Percentiles rank a stretch among this genome's conserved stretches.
Conservation (phyloP, 805 yeast genomes). For the Teunomyces panamensis region DNA sequence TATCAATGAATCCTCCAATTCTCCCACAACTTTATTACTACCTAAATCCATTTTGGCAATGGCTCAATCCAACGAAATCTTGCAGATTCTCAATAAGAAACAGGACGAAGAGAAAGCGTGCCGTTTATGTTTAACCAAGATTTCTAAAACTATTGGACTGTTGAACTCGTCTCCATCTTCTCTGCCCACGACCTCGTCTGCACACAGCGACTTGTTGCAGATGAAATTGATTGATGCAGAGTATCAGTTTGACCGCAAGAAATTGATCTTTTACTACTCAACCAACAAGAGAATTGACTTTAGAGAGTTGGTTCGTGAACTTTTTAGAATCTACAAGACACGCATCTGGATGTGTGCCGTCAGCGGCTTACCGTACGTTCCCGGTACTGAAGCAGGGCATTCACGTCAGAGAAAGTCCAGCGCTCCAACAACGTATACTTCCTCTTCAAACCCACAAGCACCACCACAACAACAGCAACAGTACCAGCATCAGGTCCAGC, state of each 20-base stretch:
- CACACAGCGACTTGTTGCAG: slow-evolving; percentile 31
- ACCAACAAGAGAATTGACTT: slow-evolving; percentile 65
- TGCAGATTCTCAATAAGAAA: slow-evolving; percentile 54
- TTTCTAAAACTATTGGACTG: slow-evolving; percentile 37
- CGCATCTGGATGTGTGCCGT: slow-evolving; percentile 85
- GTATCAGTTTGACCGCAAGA: slow-evolving; percentile 78
- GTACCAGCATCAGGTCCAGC: neutral
- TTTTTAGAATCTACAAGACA: slow-evolving; percentile 73
- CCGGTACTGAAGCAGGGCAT: neutral
- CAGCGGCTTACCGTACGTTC: slow-evolving; percentile 32
- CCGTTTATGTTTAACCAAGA: slow-evolving; percentile 55
- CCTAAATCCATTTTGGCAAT: slow-evolving; percentile 67
- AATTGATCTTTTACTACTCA: slow-evolving; percentile 60
- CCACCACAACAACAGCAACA: neutral
- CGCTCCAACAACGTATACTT: neutral
- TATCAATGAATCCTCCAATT: slow-evolving; percentile 14
- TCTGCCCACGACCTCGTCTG: slow-evolving; percentile 2
- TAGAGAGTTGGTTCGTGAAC: slow-evolving; percentile 66
- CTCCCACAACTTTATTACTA: slow-evolving; percentile 43
- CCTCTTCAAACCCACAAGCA: neutral
- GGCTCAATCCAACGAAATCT: slow-evolving; percentile 61
- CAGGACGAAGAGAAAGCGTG: slow-evolving; percentile 72
- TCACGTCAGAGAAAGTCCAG: neutral
- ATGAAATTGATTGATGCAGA: slow-evolving; percentile 71
- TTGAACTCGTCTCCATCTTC: slow-evolving; percentile 7